Evolutionary conservation across 2,329 filamentous ascomycete genomes (phyloP), one percentile per base, ranked within the genome.

Genomic region (Alternaria triticina): DNA sequence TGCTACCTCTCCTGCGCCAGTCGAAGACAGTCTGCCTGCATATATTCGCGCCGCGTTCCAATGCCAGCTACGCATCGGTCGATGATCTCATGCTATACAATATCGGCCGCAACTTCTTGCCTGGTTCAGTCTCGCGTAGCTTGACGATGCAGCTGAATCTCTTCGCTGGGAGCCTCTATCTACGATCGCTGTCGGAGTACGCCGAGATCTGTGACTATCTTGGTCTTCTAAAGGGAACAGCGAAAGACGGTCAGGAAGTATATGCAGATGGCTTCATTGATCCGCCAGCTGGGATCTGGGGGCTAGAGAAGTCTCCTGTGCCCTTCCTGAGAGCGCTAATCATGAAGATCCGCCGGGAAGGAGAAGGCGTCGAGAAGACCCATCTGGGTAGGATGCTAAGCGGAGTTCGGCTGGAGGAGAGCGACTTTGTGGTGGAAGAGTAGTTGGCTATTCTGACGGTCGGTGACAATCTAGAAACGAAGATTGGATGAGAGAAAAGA

Each of bases 121-220:
- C 62, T 1, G 12, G 6, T 2, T 33, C 27, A 8, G 59, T 74
- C 5, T 71, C 67, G 12, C 73, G 69, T 10, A 71, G 59, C 1
- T 70, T 86, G 0, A 74, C 79, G 0, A 77, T 82, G 0, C 82
- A 87, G 59, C 82, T 93, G 0, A 90, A 90, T 46, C 77, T 93
- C 0, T 92, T 93, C 58, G 82, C 91, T 0, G 91, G 90, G 0
- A 88, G 91, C 58, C 81, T 92, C 0, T 93, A 92, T 67, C 80
- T 92, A 10, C 75, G 73, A 0, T 83, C 81, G 0, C 86, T 83
- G 46, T 61, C 78, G 0, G 85, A 91, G 57, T 93, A 92, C 64
- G 65, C 74, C 0, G 73, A 79, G 1, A 71, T 85, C 0, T 90
- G 88, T 62, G 72, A 80, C 1, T 84, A 83, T 44, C 77, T 91